Conservation (phyloP, 345 rosid species). For the Citrus mangshanensis region DNA sequence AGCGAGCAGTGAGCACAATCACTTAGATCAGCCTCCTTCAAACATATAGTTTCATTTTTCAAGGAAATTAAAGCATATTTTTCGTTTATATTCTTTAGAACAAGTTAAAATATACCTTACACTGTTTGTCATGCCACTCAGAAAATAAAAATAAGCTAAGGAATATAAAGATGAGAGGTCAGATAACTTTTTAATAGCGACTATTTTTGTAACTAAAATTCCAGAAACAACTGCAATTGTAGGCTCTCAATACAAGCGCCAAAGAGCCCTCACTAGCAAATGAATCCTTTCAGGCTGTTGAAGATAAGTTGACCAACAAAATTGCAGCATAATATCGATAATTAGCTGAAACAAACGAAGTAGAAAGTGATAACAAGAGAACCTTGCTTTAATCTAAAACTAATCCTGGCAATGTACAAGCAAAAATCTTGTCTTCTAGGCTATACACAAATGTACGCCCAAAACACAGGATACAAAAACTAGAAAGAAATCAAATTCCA, state of each 20-base stretch:
- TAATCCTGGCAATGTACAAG: conserved; percentile 3
- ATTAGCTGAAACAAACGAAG: neutral
- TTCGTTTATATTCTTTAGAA: too few species aligned
- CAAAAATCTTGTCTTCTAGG: conserved; percentile 5
- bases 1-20: too few species aligned
- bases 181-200: too few species aligned
- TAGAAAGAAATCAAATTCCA: neutral
- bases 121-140: too few species aligned
- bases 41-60: too few species aligned
- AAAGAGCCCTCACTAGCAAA: neutral
- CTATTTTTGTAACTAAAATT: neutral
- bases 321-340: neutral
- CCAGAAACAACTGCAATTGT: too few species aligned
- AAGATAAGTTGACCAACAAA: neutral
- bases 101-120: too few species aligned
- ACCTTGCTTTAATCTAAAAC: neutral
- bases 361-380: neutral
- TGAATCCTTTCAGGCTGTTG: neutral
- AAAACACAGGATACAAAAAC: conserved; percentile 3
- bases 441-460: neutral
- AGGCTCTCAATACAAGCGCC: neutral
- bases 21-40: too few species aligned
- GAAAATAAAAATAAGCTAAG: too few species aligned
- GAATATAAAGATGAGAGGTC: too few species aligned
- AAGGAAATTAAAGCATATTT: too few species aligned